A percentile compares a stretch with the other conserved stretches of the same genome.
Evolutionary conservation across 495 filamentous ascomycete species (phyloP).

Genomic region (Penicillium psychrofluorescens): DNA sequence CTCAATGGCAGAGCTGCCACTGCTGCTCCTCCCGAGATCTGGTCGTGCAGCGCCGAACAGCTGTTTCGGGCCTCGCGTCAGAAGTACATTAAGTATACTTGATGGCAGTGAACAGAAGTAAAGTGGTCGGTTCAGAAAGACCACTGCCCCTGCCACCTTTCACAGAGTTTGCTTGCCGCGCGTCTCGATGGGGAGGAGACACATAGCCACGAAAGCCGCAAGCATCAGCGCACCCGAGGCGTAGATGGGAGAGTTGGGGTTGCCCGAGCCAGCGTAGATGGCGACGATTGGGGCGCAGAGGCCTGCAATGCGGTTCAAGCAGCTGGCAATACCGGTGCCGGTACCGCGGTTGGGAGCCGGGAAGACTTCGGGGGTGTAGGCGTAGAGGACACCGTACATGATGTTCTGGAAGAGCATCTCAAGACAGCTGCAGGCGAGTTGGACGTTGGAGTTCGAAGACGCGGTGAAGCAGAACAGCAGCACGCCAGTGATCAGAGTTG

Average conservation of each 20-base stretch:
- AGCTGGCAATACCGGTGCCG: constrained; percentile 49
- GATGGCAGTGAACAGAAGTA: too few species aligned
- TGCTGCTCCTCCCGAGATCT: too few species aligned
- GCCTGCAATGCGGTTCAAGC: constrained; percentile 50
- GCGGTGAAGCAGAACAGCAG: constrained; percentile 54
- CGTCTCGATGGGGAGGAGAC: constrained; percentile 46
- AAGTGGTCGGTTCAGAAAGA: too few species aligned
- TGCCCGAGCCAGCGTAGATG: constrained; percentile 34
- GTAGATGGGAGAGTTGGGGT: constrained; percentile 45
- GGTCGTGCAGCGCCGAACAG: too few species aligned
- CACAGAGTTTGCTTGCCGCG: constrained; percentile 42
- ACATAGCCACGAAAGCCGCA: constrained; percentile 45
- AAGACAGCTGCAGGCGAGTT: constrained; percentile 45
- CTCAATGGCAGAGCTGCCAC: too few species aligned
- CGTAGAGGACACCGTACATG: constrained; percentile 57
- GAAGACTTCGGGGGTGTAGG: constrained; percentile 56
- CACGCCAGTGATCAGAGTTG: constrained; percentile 48
- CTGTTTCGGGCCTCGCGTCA: too few species aligned
- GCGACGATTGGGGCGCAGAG: constrained; percentile 53
- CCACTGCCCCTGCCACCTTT: neutral
- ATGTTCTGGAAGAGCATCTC: constrained; percentile 58
- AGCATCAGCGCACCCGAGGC: constrained; percentile 45
- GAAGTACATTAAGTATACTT: too few species aligned
- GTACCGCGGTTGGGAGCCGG: constrained; percentile 52
- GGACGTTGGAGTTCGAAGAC: constrained; percentile 36